Base-by-base conservation (phyloP, 192 early-diverging fungal species). In the Chytriomyces sp. region DNA sequence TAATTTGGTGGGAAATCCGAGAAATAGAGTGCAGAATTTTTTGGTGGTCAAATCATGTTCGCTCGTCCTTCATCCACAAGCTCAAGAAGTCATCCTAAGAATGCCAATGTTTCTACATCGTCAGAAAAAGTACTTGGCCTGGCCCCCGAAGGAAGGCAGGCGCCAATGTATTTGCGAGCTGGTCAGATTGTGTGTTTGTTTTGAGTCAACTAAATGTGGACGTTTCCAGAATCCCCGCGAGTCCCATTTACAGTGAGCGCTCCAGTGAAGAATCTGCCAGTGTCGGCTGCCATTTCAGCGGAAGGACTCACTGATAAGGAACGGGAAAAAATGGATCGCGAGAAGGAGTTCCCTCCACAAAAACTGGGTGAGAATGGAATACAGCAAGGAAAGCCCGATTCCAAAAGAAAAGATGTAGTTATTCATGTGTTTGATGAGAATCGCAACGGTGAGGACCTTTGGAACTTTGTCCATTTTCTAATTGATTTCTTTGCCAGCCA, bases 371-470 rank as follows among this genome's bases (percentile, higher is more conserved):
- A n/a, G n/a, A n/a, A n/a, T n/a, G n/a, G n/a, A n/a, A n/a, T n/a
- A n/a, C n/a, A n/a, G n/a, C n/a, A n/a, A n/a, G n/a, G n/a, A n/a
- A 49, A 49, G 22, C 14, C 44, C 14, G 44, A 49, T 22, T 14
- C 44, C 12, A 61, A 61, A 28, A 64, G 49, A 30, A 58, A 70
- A 39, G 81, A 85, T 44, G 64, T 82, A 17, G 61, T 86, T 12
- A 86, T 86, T 3, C 84, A 85, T 55, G 84, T 86, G 37, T 86
- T 57, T 64, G 84, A 86, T 59, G 84, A 86, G 59, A 77, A 64
- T 52, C 39, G 80, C 40, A 86, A 86, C 63, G 77, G 82, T 82
- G n/a, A n/a, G n/a, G n/a, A 64, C 33, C 26, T 19, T 8, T 30
- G 4, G 22, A 10, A 34, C 33, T 61, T 37, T 61, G 30, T 14